phyloP scores from a whole-genome alignment of 225 moss, liverwort and hornwort genomes.

The Marchantia paleacea region DNA sequence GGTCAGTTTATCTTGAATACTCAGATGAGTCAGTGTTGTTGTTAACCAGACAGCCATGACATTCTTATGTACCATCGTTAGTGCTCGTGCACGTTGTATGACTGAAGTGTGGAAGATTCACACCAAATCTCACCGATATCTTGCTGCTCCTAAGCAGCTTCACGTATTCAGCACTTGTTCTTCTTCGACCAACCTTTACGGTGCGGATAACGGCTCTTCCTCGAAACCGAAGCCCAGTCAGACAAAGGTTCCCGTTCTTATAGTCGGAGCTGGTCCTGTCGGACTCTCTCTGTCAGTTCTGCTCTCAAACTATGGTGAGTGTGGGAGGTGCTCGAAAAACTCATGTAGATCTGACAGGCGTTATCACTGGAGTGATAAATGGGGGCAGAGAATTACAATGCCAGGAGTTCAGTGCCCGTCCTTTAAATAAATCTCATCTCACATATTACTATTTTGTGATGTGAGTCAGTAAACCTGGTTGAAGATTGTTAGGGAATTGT shows the following conservation, averaged over 20 bases:
- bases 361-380: too few relatives aligned
- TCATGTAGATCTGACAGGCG: too few relatives aligned
- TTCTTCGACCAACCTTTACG: not conserved
- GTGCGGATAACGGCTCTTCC: not conserved
- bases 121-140: not conserved
- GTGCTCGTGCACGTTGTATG: not conserved
- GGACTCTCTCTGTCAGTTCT: constrained; percentile 83
- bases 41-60: not conserved
- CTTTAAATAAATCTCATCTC: too few relatives aligned
- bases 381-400: too few relatives aligned
- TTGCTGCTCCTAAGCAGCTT: not conserved
- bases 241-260: constrained; percentile 56
- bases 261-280: constrained; percentile 94
- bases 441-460: too few relatives aligned
- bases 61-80: not conserved
- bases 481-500: too few relatives aligned
- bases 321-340: too few relatives aligned
- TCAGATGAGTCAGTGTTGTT: too few relatives aligned
- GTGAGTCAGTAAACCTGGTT: too few relatives aligned
- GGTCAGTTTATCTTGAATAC: too few relatives aligned
- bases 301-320: constrained; percentile 82
- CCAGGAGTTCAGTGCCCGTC: too few relatives aligned
- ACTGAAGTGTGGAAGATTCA: not conserved
- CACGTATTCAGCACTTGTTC: not conserved
- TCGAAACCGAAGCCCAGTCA: not conserved